Evolutionary conservation across 2,329 filamentous ascomycete genomes (phyloP).

Genomic region (Aschersonia sp.): DNA sequence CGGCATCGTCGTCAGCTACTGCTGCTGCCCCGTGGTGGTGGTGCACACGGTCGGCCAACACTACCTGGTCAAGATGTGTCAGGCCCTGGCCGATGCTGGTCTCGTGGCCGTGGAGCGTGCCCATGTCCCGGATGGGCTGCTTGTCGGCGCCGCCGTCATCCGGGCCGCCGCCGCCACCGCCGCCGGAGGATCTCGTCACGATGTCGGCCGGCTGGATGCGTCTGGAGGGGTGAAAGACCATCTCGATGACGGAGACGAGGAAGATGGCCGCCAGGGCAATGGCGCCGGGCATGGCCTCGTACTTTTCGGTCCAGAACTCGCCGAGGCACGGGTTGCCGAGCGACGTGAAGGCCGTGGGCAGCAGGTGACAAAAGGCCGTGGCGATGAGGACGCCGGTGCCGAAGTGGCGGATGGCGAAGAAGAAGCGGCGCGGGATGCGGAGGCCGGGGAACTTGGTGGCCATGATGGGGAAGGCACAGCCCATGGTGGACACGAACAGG

Average conservation of each 20-base stretch:
- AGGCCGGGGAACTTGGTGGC: conserved; percentile 35
- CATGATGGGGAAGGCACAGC: conserved; percentile 38
- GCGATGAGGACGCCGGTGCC: conserved; percentile 63
- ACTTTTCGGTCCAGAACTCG: conserved; percentile 59
- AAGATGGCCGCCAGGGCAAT: conserved; percentile 69
- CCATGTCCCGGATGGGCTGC: conserved; percentile 16
- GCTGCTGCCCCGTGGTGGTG: background rate
- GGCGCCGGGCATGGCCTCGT: conserved; percentile 65
- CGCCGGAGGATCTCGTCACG: background rate
- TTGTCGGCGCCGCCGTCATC: background rate
- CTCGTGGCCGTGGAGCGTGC: conserved; percentile 16
- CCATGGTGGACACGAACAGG: conserved; percentile 30
- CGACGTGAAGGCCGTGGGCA: conserved; percentile 50
- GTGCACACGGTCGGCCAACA: background rate
- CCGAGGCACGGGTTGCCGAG: conserved; percentile 54
- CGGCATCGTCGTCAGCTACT: background rate
- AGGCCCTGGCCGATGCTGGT: conserved; percentile 19
- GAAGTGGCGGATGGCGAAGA: conserved; percentile 51
- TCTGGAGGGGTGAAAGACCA: conserved; percentile 36
- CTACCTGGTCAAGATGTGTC: conserved; percentile 11
- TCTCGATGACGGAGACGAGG: conserved; percentile 70
- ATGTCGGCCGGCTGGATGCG: conserved; percentile 11
- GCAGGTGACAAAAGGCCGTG: conserved; percentile 66
- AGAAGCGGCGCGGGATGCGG: conserved; percentile 38
- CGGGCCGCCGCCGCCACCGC: too few relatives aligned